Base-by-base conservation (phyloP, 2,329 filamentous ascomycete genomes). In the Lecanosticta acicola region DNA sequence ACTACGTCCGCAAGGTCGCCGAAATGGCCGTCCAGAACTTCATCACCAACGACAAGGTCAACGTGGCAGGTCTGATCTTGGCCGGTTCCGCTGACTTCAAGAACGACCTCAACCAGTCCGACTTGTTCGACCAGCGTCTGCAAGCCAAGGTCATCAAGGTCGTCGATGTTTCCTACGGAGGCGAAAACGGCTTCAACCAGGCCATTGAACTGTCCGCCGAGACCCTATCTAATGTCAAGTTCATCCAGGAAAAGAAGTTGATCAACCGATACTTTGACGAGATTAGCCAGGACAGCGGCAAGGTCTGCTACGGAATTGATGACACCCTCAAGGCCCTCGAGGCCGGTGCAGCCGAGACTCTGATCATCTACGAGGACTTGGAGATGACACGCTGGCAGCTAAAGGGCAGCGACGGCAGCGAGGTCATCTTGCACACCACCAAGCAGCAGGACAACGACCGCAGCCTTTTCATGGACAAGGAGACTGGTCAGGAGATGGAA, bases 241-340 rank as follows among this genome's bases (percentile, higher is more conserved):
- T 98, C 70, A 96, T 98, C 68, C 93, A 98, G 72, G 93, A 98
- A 79, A 98, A 98, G 85, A 98, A 96, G 76, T 82, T 98, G 54
- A 98, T 98, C 65, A 91, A 91, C 68, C 89, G 87, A 67, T 98
- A 98, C 77, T 98, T 98, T 63, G 90, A 98, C 68, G 91, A 98
- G 72, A 97, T 98, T 64, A 95, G 88, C 68, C 89, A 95, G 71
- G 93, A 98, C 66, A 95, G 85, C 42, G 93, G 93, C 59, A 93
- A 89, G 66, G 83, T 98, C 59, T 98, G 93, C 77, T 98, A 98
- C 69, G 89, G 93, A 77, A 84, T 98, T 53, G 93, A 97, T 1
- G 94, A 98, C 67, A 98, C 93, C 13, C 77, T 98, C 63, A 97
- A 96, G 76, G 93, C 93, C 41, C 73, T 98, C 58, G 94, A 98